Base-by-base conservation (phyloP, 164 flowering plant species). In the Echeveria elegans region DNA sequence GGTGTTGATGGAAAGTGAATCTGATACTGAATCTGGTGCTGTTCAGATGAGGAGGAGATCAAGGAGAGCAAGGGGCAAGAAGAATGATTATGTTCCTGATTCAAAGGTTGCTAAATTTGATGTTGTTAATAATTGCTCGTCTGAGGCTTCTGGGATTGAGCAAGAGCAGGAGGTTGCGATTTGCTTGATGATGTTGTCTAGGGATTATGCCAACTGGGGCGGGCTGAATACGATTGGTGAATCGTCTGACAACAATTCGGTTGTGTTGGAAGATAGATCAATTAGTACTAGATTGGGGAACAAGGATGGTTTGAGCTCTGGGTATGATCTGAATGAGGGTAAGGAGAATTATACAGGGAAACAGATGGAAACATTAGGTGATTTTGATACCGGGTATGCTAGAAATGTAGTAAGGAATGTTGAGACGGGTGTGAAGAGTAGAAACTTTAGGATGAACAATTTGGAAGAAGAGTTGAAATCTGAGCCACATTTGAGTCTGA, bases 191-290 rank as follows among this genome's bases (percentile, higher is more conserved):
- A 43, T 43, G 47, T 43, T 43, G 47, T 43, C 47, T 4, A 43
- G 47, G 47, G 47, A 43, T 43, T 43, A 16, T 43, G 11, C 47
- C 16, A 43, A 43, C 15, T 43, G 47, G 47, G 47, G 47, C 18
- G 19, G 19, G 47, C 1, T 43, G 78, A 45, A 88, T 75, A 63
- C 92, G 85, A 66, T 83, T 84, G 81, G 88, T 86, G 76, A 86
- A 84, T 34, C 90, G 85, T 43, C 47, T 14, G 47, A 43, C 0
- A 43, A 43, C 16, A 43, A 43, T 43, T 43, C n/a, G 19, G 47
- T 43, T 43, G 47, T 43, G 5, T 43, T 43, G 18, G 47, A 43
- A 15, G 47, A 43, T 43, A 43, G 47, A 43, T 43, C 16, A 43
- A 16, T 43, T 43, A 43, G 47, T 43, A 15, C 47, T 43, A 15